Percentiles rank a stretch among this genome's conserved stretches.
Evolutionary conservation across 176 grass and related monocot species (phyloP).

Genomic region (Juncus inflexus): DNA sequence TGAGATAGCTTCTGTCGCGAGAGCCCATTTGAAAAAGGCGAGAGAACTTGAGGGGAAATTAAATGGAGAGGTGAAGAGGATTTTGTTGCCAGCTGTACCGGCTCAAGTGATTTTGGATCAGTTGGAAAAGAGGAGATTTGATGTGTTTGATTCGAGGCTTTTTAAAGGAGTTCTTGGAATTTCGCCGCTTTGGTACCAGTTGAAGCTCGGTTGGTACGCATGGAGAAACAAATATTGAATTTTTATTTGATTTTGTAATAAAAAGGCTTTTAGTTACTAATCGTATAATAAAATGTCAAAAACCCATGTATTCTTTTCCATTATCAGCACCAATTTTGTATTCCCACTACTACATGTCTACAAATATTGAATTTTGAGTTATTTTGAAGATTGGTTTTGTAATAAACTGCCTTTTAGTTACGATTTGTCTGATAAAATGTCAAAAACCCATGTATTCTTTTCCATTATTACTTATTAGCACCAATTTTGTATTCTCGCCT

Average conservation of each 20-base stretch:
- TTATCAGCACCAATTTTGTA: neutral
- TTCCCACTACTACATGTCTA: neutral
- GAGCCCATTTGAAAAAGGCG: constrained; percentile 69
- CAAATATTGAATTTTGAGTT: no score
- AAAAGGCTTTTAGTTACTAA: neutral
- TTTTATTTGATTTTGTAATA: constrained; percentile 2
- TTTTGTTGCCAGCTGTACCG: constrained; percentile 66
- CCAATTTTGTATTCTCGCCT: neutral
- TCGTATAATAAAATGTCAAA: constrained; percentile 26
- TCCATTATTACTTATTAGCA: neutral
- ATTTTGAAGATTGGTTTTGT: neutral
- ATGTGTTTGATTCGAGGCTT: constrained; percentile 76
- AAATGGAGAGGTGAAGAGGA: constrained; percentile 41
- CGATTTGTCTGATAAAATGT: constrained; percentile 14
- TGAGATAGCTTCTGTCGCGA: constrained; percentile 70
- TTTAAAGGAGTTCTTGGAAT: constrained; percentile 58
- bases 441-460: neutral
- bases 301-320: constrained; percentile 13
- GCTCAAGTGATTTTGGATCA: constrained; percentile 69
- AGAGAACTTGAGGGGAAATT: constrained; percentile 52
- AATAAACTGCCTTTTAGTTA: neutral
- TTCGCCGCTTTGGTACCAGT: constrained; percentile 77
- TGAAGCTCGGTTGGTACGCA: constrained; percentile 74
- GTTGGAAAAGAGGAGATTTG: constrained; percentile 47
- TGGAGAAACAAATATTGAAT: constrained; percentile 63